These are phyloP conservation scores for Ogataea nitratoaversa DNA, from an alignment of 805 yeast genomes.

Conservation along the genomic window DNA sequence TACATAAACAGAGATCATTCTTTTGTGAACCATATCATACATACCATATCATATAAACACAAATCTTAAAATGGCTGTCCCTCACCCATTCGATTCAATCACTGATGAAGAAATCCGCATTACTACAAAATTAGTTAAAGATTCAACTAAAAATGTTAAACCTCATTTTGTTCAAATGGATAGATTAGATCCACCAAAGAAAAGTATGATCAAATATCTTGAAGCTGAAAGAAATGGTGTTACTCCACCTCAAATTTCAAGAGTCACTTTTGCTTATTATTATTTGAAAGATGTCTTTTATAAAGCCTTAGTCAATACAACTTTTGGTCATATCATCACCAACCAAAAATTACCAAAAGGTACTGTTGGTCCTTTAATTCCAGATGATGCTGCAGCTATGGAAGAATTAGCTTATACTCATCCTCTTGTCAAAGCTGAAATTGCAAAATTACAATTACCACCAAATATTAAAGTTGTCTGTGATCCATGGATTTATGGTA, in stretches of 20 bases:
- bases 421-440: conserved; percentile 61
- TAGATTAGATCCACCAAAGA: conserved; percentile 75
- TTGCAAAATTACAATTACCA: conserved; percentile 64
- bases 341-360: conserved; percentile 55
- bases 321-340: conserved; percentile 59
- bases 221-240: conserved; percentile 59
- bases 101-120: conserved; percentile 53
- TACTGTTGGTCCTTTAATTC: conserved; percentile 66
- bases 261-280: conserved; percentile 67
- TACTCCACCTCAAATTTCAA: conserved; percentile 53
- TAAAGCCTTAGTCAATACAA: conserved; percentile 68
- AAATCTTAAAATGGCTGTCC: conserved; percentile 13
- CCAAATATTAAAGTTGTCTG: conserved; percentile 47
- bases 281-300: conserved; percentile 50
- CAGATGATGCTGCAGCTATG: conserved; percentile 53
- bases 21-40: no score
- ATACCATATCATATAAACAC: background rate
- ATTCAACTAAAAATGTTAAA: conserved; percentile 40
- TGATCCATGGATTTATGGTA: conserved; percentile 88
- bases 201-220: conserved; percentile 60
- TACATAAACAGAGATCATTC: no score
- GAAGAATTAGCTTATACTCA: conserved; percentile 50
- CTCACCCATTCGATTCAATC: conserved; percentile 33
- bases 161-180: conserved; percentile 67
- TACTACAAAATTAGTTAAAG: conserved; percentile 54